phyloP scores from a whole-genome alignment of 495 filamentous ascomycete species.

The Penicillium odoratum region DNA sequence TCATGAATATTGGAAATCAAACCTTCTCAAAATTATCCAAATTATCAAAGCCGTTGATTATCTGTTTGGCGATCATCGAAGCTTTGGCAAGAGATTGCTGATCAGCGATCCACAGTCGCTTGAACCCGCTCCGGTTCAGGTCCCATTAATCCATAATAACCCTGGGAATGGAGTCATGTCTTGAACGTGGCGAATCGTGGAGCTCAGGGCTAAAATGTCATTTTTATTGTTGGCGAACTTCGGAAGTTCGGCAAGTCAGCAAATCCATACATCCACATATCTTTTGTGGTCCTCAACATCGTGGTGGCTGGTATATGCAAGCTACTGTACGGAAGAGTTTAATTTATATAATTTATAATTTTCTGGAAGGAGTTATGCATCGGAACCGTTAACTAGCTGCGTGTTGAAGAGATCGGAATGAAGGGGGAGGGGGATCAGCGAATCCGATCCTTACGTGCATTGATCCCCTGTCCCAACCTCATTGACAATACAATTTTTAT shows the following conservation, averaged over 20 bases:
- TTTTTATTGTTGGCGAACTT: too few relatives aligned
- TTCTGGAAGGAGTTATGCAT: constrained; percentile 9
- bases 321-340: not conserved
- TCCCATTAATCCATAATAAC: not conserved
- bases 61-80: constrained; percentile 4
- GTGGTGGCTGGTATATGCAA: constrained; percentile 21
- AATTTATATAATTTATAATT: not conserved
- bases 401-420: not conserved
- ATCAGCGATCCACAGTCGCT: constrained; percentile 13
- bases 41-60: not conserved
- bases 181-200: constrained; percentile 28
- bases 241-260: not conserved
- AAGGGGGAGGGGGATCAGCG: constrained; percentile 1
- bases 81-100: constrained; percentile 12
- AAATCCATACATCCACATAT: not conserved
- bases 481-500: not conserved
- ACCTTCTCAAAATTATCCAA: not conserved
- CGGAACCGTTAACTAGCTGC: constrained; percentile 11
- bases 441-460: constrained; percentile 3
- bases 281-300: constrained; percentile 6
- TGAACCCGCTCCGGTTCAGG: constrained; percentile 9
- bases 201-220: constrained; percentile 1
- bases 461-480: not conserved
- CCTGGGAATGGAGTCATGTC: not conserved
- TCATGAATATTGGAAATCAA: not conserved